Evolutionary conservation across 2,329 filamentous ascomycete species (phyloP).

Genomic region (Parascedosporium putredinis): DNA sequence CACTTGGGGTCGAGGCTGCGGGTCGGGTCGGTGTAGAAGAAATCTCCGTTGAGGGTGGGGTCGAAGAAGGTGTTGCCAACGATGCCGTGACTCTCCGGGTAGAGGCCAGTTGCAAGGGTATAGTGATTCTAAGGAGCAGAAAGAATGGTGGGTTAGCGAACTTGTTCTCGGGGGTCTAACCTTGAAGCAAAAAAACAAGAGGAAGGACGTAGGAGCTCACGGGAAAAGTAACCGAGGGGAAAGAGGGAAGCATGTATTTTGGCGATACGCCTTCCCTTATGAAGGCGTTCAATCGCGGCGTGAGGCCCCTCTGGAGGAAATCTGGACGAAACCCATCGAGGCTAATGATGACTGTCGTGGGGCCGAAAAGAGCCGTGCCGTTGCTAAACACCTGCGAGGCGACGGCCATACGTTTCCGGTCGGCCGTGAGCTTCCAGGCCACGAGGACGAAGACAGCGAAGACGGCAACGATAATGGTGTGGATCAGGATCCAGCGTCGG

Average conservation of each 20-base stretch:
- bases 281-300: slow-evolving; percentile 70
- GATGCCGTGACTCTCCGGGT: slow-evolving; percentile 86
- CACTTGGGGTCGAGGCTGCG: slow-evolving; percentile 76
- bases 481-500: slow-evolving; percentile 42
- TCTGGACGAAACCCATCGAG: slow-evolving; percentile 94
- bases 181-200: background rate
- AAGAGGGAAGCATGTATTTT: slow-evolving; percentile 85
- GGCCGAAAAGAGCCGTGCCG: slow-evolving; percentile 78
- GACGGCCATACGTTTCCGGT: slow-evolving; percentile 23
- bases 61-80: slow-evolving; percentile 97
- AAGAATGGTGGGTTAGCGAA: no score
- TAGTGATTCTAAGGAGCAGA: slow-evolving; percentile 73
- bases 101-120: slow-evolving; percentile 81
- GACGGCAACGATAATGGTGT: slow-evolving; percentile 34
- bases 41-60: slow-evolving; percentile 62
- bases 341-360: slow-evolving; percentile 88
- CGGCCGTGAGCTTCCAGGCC: slow-evolving; percentile 48
- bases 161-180: no score
- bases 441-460: slow-evolving; percentile 16
- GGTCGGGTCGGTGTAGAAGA: slow-evolving; percentile 72
- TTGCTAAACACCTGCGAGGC: slow-evolving; percentile 49
- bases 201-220: background rate
- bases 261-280: slow-evolving; percentile 79
- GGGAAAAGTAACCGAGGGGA: slow-evolving; percentile 93
- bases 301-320: slow-evolving; percentile 74